These are phyloP conservation scores for Annulohypoxylon stygium DNA, from an alignment of 495 filamentous ascomycete species.

Conservation along the genomic window DNA sequence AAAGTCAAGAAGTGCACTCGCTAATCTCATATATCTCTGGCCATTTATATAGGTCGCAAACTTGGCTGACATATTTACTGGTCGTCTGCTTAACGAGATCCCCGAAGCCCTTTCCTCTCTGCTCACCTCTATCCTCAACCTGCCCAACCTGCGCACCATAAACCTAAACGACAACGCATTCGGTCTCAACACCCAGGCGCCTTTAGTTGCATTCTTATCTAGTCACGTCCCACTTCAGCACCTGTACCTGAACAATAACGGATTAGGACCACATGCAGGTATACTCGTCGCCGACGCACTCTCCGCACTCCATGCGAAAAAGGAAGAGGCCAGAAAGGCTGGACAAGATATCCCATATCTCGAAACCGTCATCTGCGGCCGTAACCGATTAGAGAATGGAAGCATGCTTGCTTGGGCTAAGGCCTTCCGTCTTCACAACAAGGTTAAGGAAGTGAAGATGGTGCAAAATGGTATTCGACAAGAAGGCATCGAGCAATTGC, in stretches of 20 bases:
- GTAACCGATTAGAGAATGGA: constrained; percentile 94
- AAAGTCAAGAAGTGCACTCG: neutral
- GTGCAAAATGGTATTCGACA: constrained; percentile 97
- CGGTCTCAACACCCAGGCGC: constrained; percentile 88
- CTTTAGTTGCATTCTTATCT: constrained; percentile 86
- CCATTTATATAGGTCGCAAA: constrained; percentile 74
- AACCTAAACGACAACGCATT: constrained; percentile 99
- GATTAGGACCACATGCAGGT: constrained; percentile 92
- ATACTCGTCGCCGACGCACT: constrained; percentile 86
- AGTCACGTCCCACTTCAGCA: constrained; percentile 88
- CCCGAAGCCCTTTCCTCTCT: constrained; percentile 88
- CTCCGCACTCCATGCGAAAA: constrained; percentile 78
- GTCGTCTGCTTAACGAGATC: constrained; percentile 92
- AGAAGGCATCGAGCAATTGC: constrained; percentile 84
- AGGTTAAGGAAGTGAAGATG: constrained; percentile 91
- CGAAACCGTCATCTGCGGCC: constrained; percentile 94
- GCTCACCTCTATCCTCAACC: constrained; percentile 84
- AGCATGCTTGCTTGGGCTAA: constrained; percentile 95
- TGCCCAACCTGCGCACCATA: constrained; percentile 86
- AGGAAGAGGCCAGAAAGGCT: constrained; percentile 76
- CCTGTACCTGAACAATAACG: constrained; percentile 97
- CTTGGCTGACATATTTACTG: constrained; percentile 97
- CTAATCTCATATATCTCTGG: constrained; percentile 31
- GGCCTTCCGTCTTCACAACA: constrained; percentile 82
- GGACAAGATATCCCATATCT: constrained; percentile 80